Conservation (phyloP, 2,329 filamentous ascomycete species). For the Coniella lustricola region DNA sequence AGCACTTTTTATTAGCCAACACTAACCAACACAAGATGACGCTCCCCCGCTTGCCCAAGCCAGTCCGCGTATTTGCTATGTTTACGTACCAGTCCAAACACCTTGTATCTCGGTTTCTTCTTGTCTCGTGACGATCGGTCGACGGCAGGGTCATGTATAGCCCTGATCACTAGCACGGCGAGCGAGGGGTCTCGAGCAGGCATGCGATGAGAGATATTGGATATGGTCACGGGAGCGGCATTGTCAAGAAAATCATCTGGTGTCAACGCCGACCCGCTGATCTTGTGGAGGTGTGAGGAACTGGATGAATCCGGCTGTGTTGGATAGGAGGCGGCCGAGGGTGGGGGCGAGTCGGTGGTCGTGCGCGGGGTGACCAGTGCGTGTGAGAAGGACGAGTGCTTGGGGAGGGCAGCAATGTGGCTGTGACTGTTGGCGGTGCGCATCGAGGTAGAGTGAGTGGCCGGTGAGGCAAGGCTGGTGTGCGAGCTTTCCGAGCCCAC, state of each 20-base stretch:
- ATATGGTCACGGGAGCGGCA: constrained; percentile 26
- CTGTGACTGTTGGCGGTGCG: constrained; percentile 25
- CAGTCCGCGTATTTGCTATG: constrained; percentile 31
- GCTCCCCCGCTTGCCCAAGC: constrained; percentile 39
- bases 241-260: constrained; percentile 23
- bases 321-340: constrained; percentile 39
- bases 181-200: constrained; percentile 51
- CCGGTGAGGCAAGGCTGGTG: constrained; percentile 62
- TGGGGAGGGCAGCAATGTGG: constrained; percentile 33
- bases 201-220: constrained; percentile 33
- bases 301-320: constrained; percentile 50
- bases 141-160: constrained; percentile 54
- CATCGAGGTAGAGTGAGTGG: constrained; percentile 50
- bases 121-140: constrained; percentile 46
- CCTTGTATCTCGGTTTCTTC: constrained; percentile 54
- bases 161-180: constrained; percentile 49
- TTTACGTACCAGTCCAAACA: constrained; percentile 62
- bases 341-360: constrained; percentile 44
- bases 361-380: constrained; percentile 45
- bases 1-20: constrained; percentile 38
- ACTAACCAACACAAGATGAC: constrained; percentile 41
- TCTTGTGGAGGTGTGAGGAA: constrained; percentile 36
- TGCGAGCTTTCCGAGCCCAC: constrained; percentile 67
- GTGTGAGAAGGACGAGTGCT: constrained; percentile 29
- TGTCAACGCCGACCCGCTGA: constrained; percentile 25